Conservation (phyloP, 1,284 basidiomycete genomes). For the Puccinia sorghi region DNA sequence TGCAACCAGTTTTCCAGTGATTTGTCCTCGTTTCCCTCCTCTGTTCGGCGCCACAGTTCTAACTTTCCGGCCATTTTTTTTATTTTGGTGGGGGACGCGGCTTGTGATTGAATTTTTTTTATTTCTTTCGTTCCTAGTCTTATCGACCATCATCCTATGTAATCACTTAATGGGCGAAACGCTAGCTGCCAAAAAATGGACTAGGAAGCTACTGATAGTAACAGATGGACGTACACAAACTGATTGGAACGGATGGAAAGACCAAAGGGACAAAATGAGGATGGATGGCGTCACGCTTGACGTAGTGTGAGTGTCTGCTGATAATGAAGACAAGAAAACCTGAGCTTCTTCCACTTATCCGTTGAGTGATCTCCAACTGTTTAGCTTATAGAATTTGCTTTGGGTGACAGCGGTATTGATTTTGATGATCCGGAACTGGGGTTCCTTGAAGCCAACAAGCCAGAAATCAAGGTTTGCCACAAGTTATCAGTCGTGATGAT, state of each 20-base stretch:
- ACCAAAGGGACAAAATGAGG: slow-evolving; percentile 18
- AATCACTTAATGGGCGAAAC: slow-evolving; percentile 39
- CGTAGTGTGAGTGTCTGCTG: slow-evolving; percentile 33
- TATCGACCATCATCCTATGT: slow-evolving; percentile 46
- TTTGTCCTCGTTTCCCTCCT: background rate
- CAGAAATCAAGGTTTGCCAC: slow-evolving; percentile 33
- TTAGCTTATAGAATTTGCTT: background rate
- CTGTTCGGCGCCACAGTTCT: background rate
- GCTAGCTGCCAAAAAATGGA: slow-evolving; percentile 28
- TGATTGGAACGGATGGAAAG: slow-evolving; percentile 36
- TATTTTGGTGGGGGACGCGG: slow-evolving; percentile 16
- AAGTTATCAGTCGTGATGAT: background rate
- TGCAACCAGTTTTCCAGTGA: background rate
- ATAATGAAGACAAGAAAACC: background rate
- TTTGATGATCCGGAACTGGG: slow-evolving; percentile 29
- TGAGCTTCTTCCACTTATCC: background rate
- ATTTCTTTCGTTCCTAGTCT: background rate
- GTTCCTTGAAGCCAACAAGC: slow-evolving; percentile 32
- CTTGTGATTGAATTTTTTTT: background rate
- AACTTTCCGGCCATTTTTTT: background rate
- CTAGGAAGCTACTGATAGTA: slow-evolving; percentile 32
- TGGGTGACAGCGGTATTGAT: slow-evolving; percentile 32
- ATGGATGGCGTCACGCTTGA: slow-evolving; percentile 8
- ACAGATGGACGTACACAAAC: slow-evolving; percentile 24
- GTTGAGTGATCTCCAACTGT: background rate